These are phyloP conservation scores for Lachnum nothofagi DNA, from an alignment of 2,329 filamentous ascomycete genomes.

Conservation along the genomic window DNA sequence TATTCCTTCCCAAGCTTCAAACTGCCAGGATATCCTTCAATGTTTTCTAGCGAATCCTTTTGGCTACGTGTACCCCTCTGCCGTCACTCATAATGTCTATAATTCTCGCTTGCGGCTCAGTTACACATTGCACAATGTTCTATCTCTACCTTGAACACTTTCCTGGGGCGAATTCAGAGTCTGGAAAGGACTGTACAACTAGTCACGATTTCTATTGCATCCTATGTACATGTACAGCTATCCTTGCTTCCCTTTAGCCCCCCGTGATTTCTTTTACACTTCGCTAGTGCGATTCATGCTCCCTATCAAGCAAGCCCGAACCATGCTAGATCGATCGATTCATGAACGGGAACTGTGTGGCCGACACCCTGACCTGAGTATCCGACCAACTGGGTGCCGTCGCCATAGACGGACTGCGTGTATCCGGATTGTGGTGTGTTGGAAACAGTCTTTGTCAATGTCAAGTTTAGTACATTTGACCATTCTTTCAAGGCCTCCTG, in stretches of 20 bases:
- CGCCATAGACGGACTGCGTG: slow-evolving; percentile 33
- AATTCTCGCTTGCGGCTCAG: no score
- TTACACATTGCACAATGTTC: no score
- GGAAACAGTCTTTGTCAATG: slow-evolving; percentile 25
- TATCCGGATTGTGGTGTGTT: slow-evolving; percentile 30
- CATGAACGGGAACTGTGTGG: slow-evolving; percentile 30
- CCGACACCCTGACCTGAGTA: slow-evolving; percentile 30
- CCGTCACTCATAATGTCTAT: no score
- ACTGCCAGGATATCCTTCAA: no score
- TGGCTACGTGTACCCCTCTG: no score
- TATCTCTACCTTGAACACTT: no score
- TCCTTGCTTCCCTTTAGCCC: background rate
- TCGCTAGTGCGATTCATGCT: background rate
- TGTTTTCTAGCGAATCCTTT: no score
- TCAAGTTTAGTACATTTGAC: slow-evolving; percentile 39
- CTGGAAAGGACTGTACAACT: slow-evolving; percentile 41
- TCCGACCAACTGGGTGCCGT: slow-evolving; percentile 32
- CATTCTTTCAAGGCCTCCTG: slow-evolving; percentile 43
- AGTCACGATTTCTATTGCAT: no score
- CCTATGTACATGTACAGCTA: background rate
- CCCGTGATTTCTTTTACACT: background rate
- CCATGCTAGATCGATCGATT: slow-evolving; percentile 26
- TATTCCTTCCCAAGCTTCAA: no score
- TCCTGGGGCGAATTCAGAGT: no score
- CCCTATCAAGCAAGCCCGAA: slow-evolving; percentile 14